Percentiles rank a stretch among this genome's conserved stretches.
Conservation (phyloP, 2,329 filamentous ascomycete species). For the Aspergillus piperis region DNA sequence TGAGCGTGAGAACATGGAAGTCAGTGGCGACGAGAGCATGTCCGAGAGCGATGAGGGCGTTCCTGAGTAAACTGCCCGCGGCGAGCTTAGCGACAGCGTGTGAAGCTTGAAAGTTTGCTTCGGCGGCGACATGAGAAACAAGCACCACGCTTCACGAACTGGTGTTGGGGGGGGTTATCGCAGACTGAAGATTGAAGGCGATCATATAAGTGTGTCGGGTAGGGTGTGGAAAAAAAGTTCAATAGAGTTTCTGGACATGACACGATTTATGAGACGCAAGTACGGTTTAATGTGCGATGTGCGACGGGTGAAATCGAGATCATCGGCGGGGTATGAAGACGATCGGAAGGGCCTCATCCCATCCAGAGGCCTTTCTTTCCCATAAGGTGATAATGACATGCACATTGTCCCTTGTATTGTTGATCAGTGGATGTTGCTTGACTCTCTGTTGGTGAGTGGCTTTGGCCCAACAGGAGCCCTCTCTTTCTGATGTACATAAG, state of each 20-base stretch:
- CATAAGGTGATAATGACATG: conserved; percentile 1
- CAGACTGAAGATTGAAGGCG: conserved; percentile 5
- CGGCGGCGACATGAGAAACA: background rate
- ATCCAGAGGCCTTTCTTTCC: background rate
- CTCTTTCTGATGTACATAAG: conserved; percentile 40
- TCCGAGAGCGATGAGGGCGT: conserved; percentile 93
- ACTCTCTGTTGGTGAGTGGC: conserved; percentile 15
- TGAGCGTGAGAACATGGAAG: conserved; percentile 95
- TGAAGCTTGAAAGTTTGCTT: background rate
- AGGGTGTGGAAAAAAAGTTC: conserved; percentile 23
- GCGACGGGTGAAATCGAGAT: conserved; percentile 20
- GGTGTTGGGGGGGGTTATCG: conserved; percentile 1
- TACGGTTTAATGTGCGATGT: conserved; percentile 28
- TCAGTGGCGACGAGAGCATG: conserved; percentile 94
- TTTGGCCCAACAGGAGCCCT: conserved; percentile 23
- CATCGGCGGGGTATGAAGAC: conserved; percentile 15
- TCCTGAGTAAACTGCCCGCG: conserved; percentile 47
- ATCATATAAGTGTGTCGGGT: conserved; percentile 4
- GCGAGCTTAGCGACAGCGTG: conserved; percentile 1
- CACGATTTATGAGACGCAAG: conserved; percentile 30
- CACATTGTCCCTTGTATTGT: conserved; percentile 13
- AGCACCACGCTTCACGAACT: conserved; percentile 7
- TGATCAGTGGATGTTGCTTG: conserved; percentile 17
- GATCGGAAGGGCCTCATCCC: conserved; percentile 4
- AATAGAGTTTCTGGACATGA: conserved; percentile 28